Evolutionary conservation across 2,329 filamentous ascomycete species (phyloP), one percentile per base, ranked within the genome.

Genomic region (Domatiomyces catenatus): DNA sequence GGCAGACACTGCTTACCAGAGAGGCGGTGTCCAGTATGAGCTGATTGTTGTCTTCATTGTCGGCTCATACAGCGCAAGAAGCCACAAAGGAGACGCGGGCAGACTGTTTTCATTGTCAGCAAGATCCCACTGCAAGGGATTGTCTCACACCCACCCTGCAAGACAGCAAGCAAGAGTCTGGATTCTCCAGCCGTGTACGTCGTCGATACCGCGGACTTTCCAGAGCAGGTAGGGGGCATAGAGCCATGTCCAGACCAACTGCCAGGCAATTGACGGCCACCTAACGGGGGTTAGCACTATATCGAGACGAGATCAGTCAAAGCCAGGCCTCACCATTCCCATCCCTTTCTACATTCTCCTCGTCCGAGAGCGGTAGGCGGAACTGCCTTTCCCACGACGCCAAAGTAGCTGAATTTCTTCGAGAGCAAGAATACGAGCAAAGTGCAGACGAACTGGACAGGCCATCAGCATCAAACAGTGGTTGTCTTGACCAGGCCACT

Each of bases 51-150:
- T 67, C 28, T 49, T 46, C 53, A 59, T 58, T 5, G 28, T 68
- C 5, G 75, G 72, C 12, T 79, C 66, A 50, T 77, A 80, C 20
- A 80, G 64, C 36, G 66, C 69, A 42, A 67, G 65, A 39, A 84
- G 71, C 80, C 80, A 84, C 67, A 84, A 73, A 0, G 81, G 81
- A 7, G 79, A 76, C 19, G 79, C 80, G 50, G 75, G 79, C 18
- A 84, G 71, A 50, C 77, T 80, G 46, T 17, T 17, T 39, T 19
- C 54, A 24, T 46, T 45, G 22, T 39, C 20, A 49, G 51, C n/a
- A 22, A 8, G 42, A 10, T 10, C 17, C 18, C 18, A 46, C 54
- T 10, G 48, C 26, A 46, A 36, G 10, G 46, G 19, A 12, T 18
- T 17, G 17, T 10, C 54, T 68, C 69, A 62, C 39, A 46, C 53